Base-by-base conservation (phyloP, 768 basidiomycete species). In the Mycena haematopus region DNA sequence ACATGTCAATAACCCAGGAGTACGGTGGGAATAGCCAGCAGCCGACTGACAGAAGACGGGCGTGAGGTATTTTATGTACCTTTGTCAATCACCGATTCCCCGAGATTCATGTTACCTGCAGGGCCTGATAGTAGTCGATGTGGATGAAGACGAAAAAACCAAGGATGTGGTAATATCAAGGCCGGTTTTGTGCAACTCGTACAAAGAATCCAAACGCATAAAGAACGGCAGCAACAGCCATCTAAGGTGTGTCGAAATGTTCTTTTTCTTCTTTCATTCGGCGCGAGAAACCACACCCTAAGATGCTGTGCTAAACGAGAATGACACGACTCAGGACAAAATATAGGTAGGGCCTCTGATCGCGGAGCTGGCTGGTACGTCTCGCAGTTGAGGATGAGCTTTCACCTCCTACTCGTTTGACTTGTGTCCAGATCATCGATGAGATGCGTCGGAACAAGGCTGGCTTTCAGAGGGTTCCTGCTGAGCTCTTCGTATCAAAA, bases 11-110 rank as follows among this genome's bases (percentile, higher is more conserved):
- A 52, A 71, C 73, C 2, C 21, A 65, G 0, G 56, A 59, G 3
- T 81, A 76, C 60, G 80, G 78, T 15, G 79, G 80, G 2, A 77
- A 69, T 57, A 31, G 62, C 6, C 74, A 75, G 56, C 65, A 63
- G 6, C 74, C 73, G 0, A 62, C 21, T 6, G 75, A 5, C 68
- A 63, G 0, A 35, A 53, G 9, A 77, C 78, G 56, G 75, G 77
- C 1, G 44, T 71, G 50, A 36, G 72, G 8, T 70, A 77, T 31
- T 79, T 78, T 55, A 72, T 75, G 71, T 81, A 71, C 58, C 65
- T 74, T 0, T 3, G 72, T 69, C 45, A 75, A 79, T 42, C 77
- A 77, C 1, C 68, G 78, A n/a, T 78, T 72, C 9, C 80, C 78
- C 2, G 61, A 74, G 52, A 42, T 74, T 14, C 76, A 77, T 0